Evolutionary conservation across 164 flowering plant species (phyloP).

Genomic region (Vitis vinifera): ASM3070453v1 NC_081817.1:17799501-17800000

Average conservation of each 20-base stretch:
- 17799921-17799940: no score
- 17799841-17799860: no score
- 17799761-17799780: not conserved
- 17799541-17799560: not conserved
- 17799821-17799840: no score
- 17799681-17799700: slow-evolving; percentile 71
- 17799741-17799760: not conserved
- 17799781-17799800: not conserved
- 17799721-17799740: not conserved
- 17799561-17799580: not conserved
- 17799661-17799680: slow-evolving; percentile 64
- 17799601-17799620: slow-evolving; percentile 2
- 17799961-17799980: no score
- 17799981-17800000: no score
- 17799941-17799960: no score
- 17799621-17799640: slow-evolving; percentile 89
- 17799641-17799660: slow-evolving; percentile 83
- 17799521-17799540: no score
- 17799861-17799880: no score
- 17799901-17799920: no score
- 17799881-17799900: no score
- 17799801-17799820: no score
- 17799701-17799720: slow-evolving; percentile 63
- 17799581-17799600: not conserved
- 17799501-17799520: no score